phyloP scores from a whole-genome alignment of 2,329 filamentous ascomycete genomes.

The Fusarium transvaalense region DNA sequence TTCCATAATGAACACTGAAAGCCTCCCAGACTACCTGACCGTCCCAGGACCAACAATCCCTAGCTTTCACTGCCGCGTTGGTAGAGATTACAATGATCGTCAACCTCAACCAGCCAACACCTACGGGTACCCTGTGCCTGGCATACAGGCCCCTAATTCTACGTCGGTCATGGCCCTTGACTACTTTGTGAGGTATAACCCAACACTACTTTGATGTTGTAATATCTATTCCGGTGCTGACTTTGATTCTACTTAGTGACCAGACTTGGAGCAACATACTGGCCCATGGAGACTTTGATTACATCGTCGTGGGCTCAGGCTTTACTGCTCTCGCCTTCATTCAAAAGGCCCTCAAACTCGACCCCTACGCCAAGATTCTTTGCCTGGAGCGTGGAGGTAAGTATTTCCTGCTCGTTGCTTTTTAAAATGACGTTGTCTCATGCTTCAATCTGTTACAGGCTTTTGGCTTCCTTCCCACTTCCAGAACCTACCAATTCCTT shows the following conservation, averaged over 20 bases:
- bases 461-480: slow-evolving; percentile 6
- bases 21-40: slow-evolving; percentile 1
- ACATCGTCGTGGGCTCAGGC: slow-evolving; percentile 1
- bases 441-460: not conserved
- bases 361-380: not conserved
- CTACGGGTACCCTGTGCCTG: slow-evolving; percentile 1
- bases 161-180: slow-evolving; percentile 2
- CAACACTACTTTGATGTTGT: not conserved
- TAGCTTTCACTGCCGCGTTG: slow-evolving; percentile 6
- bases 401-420: no score
- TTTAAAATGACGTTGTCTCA: no score
- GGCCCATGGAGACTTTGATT: slow-evolving; percentile 1
- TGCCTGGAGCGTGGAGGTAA: slow-evolving; percentile 5
- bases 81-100: not conserved
- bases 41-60: slow-evolving; percentile 3
- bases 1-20: not conserved
- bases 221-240: not conserved
- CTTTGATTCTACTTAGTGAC: not conserved
- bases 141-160: not conserved
- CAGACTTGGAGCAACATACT: not conserved
- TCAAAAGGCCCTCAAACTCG: slow-evolving; percentile 1
- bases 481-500: slow-evolving; percentile 7
- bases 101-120: slow-evolving; percentile 4
- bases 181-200: not conserved
- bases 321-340: slow-evolving; percentile 5